Base-by-base conservation (phyloP, 768 basidiomycete species). In the Pisolithus tinctorius region DNA sequence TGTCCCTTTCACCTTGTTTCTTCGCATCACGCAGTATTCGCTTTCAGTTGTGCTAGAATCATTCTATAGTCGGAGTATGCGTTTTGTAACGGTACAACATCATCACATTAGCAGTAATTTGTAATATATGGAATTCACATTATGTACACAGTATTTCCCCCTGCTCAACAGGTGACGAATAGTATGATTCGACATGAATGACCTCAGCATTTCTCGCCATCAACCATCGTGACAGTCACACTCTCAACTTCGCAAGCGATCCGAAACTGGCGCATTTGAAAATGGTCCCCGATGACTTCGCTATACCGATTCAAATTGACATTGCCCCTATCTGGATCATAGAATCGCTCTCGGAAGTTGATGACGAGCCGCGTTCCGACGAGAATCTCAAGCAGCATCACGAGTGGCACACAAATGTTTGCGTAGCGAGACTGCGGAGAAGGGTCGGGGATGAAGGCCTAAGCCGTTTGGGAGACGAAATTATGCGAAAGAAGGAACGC, bases 281-380 rank as follows among this genome's bases (percentile, higher is more conserved):
- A 14, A 3, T 50, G 48, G 11, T 55, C 51, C 11, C 50, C 42
- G 48, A 52, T 45, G 4, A 59, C 58, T 7, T 64, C 51, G n/a
- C 57, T 59, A 9, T 25, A 40, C 43, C 44, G 47, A 16, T 43
- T 49, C 5, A 55, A 55, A 23, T 52, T 31, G 17, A 51, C 11
- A 1, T 52, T 44, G 11, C 52, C 60, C 4, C 29, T 17, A 10
- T 60, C 59, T n/a, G 48, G 3, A 14, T 49, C 56, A 23, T 57
- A 34, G 27, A 58, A 67, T 14, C 67, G 67, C 48, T 63, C 65
- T 1, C 65, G 67, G 44, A 68, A 66, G 29, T 61, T 56, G 47
- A 67, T 61, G 34, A 67, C 65, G 34, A 67, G 63, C 29, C 65
- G 54, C 20, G 65, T 67, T 0, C 65, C 67, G 11, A 67, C 53